Base-by-base conservation (phyloP, 23 red algal species). In the Gracilaria gracilis region DNA sequence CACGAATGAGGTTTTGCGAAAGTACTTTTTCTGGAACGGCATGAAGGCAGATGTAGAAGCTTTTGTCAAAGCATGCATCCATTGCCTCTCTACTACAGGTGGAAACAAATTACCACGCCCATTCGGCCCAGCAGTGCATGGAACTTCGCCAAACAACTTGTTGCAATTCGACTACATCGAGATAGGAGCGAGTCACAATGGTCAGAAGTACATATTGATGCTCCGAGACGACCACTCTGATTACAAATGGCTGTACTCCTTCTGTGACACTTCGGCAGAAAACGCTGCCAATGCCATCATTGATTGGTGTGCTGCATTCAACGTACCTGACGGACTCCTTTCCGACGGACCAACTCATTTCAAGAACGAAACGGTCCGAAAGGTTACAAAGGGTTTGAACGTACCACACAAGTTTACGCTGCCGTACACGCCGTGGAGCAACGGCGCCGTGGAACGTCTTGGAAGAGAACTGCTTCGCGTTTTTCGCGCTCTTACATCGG, bases 131-230 rank as follows among this genome's bases (percentile, higher is more conserved):
- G 51, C 75, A 9, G 12, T 79, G 2, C 75, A 79, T 51, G 75
- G 47, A 3, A 58, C 51, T 32, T 39, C 46, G 15, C 75, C 75
- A 33, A 79, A 42, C 5, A 25, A 58, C 47, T 38, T 79, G 7
- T 25, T 79, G 11, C 75, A 79, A 20, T 79, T 50, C 75, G 36
- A 79, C 75, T 79, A 51, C 20, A 4, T 53, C 39, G 46, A 79
- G 5, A 20, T 79, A n/a, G 12, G 51, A 38, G 2, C 75, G 3
- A 58, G 32, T 39, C n/a, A 58, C 5, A 47, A 50, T 13, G 4
- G 21, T 39, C 4, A 14, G 37, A 28, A 53, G 39, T 79, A 79
- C 37, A 21, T 49, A 3, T 5, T 79, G 12, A 58, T 50, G 75
- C 38, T 79, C 1, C 39, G 51, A 1, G 75, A 79, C 38, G 75